A percentile compares a stretch with the other conserved stretches of the same genome.
Conservation (phyloP, 768 basidiomycete genomes). For the Tylopilus felleus region DNA sequence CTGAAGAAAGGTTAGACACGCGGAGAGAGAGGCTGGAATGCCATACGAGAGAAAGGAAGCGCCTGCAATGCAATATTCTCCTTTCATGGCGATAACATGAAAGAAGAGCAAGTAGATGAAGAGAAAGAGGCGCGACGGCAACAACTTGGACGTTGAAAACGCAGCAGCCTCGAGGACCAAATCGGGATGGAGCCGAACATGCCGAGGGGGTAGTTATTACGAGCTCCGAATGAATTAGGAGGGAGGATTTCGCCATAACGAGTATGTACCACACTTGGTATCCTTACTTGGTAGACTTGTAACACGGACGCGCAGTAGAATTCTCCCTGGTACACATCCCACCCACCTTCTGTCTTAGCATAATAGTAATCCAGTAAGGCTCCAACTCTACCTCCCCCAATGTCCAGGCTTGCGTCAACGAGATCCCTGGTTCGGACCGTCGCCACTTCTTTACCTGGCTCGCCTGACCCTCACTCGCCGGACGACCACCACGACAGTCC, state of each 20-base stretch:
- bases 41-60: constrained; percentile 72
- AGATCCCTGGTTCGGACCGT: constrained; percentile 20
- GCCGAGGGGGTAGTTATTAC: constrained; percentile 3
- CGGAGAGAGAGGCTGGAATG: constrained; percentile 1
- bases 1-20: constrained; percentile 15
- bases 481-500: constrained; percentile 30
- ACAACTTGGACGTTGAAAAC: constrained; percentile 20
- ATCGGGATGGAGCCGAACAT: constrained; percentile 10
- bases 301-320: constrained; percentile 9
- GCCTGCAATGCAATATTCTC: constrained; percentile 71
- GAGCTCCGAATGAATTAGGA: constrained; percentile 16
- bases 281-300: constrained; percentile 24
- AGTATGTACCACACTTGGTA: no score
- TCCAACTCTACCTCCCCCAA: constrained; percentile 5
- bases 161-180: constrained; percentile 19
- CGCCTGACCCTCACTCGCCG: constrained; percentile 32
- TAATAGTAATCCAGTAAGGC: constrained; percentile 6
- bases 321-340: background rate
- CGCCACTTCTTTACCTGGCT: constrained; percentile 27
- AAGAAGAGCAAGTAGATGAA: constrained; percentile 18
- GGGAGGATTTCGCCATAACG: background rate
- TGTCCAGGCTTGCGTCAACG: constrained; percentile 27
- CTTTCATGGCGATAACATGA: constrained; percentile 48
- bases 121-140: constrained; percentile 15
- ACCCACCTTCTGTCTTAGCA: constrained; percentile 5